Evolutionary conservation across 495 filamentous ascomycete species (phyloP).

Genomic region (Tuber magnatum): DNA sequence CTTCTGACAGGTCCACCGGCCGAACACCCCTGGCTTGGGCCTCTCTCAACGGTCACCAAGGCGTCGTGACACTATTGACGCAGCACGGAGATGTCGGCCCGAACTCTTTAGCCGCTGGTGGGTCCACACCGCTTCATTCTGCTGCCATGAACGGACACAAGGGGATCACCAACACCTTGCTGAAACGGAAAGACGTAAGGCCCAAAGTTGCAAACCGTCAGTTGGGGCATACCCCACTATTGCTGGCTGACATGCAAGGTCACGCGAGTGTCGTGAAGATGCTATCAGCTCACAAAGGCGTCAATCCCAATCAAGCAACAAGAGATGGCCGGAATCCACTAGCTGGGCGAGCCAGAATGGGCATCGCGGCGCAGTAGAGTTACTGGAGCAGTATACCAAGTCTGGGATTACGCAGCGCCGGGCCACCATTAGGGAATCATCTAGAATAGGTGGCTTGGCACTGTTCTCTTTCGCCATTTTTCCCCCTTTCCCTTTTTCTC

Average conservation of each 20-base stretch:
- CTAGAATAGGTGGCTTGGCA: neutral
- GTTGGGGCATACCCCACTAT: neutral
- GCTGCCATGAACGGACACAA: conserved; percentile 96
- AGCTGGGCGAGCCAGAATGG: neutral
- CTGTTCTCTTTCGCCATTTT: neutral
- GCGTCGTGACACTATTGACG: neutral
- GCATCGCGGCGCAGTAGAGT: neutral
- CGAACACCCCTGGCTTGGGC: neutral
- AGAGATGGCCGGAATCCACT: neutral
- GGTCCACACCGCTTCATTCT: conserved; percentile 93
- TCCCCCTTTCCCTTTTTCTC: neutral
- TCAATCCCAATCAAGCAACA: neutral
- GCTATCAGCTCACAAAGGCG: neutral
- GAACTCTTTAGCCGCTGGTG: conserved; percentile 29
- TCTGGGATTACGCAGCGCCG: neutral
- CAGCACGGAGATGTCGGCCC: conserved; percentile 57
- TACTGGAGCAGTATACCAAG: neutral
- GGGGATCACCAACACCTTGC: conserved; percentile 73
- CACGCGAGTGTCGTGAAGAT: neutral
- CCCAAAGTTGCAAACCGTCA: neutral
- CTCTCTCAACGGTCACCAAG: neutral
- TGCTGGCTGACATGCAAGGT: neutral
- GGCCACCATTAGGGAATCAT: neutral
- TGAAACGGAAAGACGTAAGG: conserved; percentile 50
- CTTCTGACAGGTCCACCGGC: neutral